Evolutionary conservation across 2,329 filamentous ascomycete genomes (phyloP).

Genomic region (Apiospora hydei): DNA sequence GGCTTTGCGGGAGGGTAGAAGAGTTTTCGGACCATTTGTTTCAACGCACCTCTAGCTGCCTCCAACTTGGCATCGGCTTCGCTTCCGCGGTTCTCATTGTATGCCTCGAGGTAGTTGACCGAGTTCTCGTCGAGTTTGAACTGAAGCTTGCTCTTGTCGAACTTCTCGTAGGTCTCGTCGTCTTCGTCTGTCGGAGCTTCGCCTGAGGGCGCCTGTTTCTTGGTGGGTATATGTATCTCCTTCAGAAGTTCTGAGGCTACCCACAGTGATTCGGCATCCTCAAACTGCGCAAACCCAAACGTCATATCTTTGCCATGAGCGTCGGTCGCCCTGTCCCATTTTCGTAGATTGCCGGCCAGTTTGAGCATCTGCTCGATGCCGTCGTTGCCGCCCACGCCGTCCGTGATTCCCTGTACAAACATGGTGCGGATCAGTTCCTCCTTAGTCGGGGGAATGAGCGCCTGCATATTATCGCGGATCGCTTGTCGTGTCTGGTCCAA

Average conservation of each 20-base stretch:
- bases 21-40: slow-evolving; percentile 72
- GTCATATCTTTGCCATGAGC: slow-evolving; percentile 73
- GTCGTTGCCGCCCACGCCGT: slow-evolving; percentile 77
- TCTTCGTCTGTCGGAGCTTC: slow-evolving; percentile 46
- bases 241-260: slow-evolving; percentile 85
- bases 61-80: slow-evolving; percentile 74
- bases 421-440: slow-evolving; percentile 94
- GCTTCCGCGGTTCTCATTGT: slow-evolving; percentile 71
- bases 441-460: slow-evolving; percentile 80
- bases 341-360: slow-evolving; percentile 78
- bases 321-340: slow-evolving; percentile 83
- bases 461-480: slow-evolving; percentile 72
- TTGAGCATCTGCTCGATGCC: slow-evolving; percentile 80
- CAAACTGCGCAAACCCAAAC: slow-evolving; percentile 96
- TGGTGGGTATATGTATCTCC: slow-evolving; percentile 81
- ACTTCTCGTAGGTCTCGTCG: slow-evolving; percentile 56
- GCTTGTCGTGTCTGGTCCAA: slow-evolving; percentile 72
- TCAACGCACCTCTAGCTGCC: slow-evolving; percentile 71
- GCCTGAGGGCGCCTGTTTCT: slow-evolving; percentile 69
- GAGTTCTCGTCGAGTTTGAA: slow-evolving; percentile 85
- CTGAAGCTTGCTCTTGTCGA: slow-evolving; percentile 75
- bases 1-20: slow-evolving; percentile 68
- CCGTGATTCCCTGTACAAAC: slow-evolving; percentile 86
- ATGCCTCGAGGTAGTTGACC: slow-evolving; percentile 84
- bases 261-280: slow-evolving; percentile 86